These are phyloP conservation scores for Cotoneaster glaucophyllus DNA, from an alignment of 306 rosid genomes.

Conservation along the genomic window DNA sequence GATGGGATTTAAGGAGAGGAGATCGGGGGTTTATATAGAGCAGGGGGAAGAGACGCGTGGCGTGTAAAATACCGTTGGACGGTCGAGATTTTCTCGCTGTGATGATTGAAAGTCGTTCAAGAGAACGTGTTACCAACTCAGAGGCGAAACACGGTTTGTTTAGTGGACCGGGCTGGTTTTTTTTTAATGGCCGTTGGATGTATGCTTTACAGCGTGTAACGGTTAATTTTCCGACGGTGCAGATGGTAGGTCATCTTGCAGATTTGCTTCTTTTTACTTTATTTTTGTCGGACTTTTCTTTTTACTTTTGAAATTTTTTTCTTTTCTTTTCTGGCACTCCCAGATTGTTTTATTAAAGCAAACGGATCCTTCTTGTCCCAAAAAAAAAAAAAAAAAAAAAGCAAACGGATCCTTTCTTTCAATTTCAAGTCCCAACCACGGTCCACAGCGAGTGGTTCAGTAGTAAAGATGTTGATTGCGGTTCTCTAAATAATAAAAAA, in stretches of 20 bases:
- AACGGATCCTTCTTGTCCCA: not conserved
- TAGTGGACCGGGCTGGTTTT: not conserved
- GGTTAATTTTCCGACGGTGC: not conserved
- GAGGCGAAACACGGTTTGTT: not conserved
- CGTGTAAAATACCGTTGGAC: not conserved
- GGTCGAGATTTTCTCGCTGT: not conserved
- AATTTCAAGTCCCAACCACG: not conserved
- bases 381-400: too few species aligned
- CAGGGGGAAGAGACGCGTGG: not conserved
- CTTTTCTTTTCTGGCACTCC: not conserved
- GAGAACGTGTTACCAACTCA: not conserved
- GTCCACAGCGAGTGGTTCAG: too few species aligned
- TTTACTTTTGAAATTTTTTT: not conserved
- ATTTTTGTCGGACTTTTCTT: not conserved
- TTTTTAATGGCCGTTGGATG: not conserved
- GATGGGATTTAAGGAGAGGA: not conserved
- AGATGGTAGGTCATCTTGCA: not conserved
- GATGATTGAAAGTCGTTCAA: not conserved
- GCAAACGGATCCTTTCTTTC: not conserved
- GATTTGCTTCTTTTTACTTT: not conserved
- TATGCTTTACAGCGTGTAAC: not conserved
- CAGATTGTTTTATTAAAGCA: not conserved
- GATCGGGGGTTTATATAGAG: not conserved
- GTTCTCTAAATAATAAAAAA: too few species aligned
- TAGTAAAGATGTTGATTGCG: rapidly evolving